These are phyloP conservation scores for Oryza australiensis DNA, from an alignment of 176 grass and related monocot genomes.

Conservation along the genomic window DNA sequence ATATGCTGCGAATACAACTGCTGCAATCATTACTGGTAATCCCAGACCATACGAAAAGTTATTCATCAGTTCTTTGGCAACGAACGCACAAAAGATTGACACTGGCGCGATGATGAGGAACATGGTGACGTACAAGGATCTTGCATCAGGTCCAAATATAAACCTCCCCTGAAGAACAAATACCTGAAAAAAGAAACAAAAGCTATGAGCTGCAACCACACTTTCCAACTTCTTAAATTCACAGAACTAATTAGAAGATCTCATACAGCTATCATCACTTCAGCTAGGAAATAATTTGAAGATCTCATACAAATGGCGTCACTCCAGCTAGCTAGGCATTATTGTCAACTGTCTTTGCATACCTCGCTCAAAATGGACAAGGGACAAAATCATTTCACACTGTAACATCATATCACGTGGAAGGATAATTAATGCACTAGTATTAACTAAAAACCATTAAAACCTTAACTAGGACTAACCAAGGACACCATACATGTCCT, in stretches of 20 bases:
- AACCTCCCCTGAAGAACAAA: slow-evolving; percentile 93
- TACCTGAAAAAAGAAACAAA: slow-evolving; percentile 47
- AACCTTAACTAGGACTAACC: slow-evolving; percentile 3
- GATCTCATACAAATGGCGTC: not conserved
- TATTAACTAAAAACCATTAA: not conserved
- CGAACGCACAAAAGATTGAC: slow-evolving; percentile 80
- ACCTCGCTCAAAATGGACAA: not conserved
- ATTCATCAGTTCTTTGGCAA: slow-evolving; percentile 76
- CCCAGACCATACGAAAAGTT: slow-evolving; percentile 82
- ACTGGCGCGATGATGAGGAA: slow-evolving; percentile 78
- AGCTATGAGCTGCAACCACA: not conserved
- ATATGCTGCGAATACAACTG: slow-evolving; percentile 86
- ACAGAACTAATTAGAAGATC: not conserved
- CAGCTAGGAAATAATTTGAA: slow-evolving; percentile 3
- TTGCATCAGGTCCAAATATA: slow-evolving; percentile 91
- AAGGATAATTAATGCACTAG: slow-evolving; percentile 36
- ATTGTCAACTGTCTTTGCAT: not conserved
- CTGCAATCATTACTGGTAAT: slow-evolving; percentile 65
- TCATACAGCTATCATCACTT: not conserved
- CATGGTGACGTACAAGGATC: slow-evolving; percentile 92
- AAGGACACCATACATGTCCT: slow-evolving; percentile 15
- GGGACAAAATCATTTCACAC: not conserved
- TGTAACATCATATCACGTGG: not conserved
- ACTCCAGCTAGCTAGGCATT: slow-evolving; percentile 18
- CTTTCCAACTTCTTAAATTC: not conserved